Evolutionary conservation across 2,329 filamentous ascomycete species (phyloP).

Genomic region (Polychaeton citri): DNA sequence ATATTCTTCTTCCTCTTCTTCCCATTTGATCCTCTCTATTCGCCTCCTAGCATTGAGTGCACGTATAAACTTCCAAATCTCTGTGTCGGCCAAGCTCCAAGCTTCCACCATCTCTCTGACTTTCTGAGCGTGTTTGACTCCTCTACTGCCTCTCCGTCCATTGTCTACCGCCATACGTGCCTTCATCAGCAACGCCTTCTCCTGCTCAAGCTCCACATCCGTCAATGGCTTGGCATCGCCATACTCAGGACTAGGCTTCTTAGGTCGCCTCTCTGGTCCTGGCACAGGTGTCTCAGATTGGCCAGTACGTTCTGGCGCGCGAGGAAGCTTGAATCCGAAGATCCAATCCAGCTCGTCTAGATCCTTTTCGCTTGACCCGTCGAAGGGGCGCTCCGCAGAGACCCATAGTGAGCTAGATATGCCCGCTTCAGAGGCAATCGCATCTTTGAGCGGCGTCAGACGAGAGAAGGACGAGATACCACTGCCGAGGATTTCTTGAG

Average conservation of each 20-base stretch:
- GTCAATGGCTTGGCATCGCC: conserved; percentile 34
- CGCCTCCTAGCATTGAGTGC: conserved; percentile 51
- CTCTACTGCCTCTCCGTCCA: conserved; percentile 9
- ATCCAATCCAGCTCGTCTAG: conserved; percentile 64
- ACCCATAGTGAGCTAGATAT: conserved; percentile 64
- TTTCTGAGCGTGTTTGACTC: conserved; percentile 17
- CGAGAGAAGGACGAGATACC: conserved; percentile 51
- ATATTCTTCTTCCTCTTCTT: conserved; percentile 54
- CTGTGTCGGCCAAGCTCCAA: conserved; percentile 54
- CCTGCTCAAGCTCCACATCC: conserved; percentile 40
- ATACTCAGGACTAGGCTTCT: conserved; percentile 32
- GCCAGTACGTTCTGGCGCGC: conserved; percentile 37
- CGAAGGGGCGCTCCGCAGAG: conserved; percentile 49
- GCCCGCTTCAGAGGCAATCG: conserved; percentile 56
- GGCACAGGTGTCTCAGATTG: conserved; percentile 46
- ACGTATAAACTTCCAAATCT: conserved; percentile 62
- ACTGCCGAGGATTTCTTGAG: conserved; percentile 52
- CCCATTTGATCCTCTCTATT: conserved; percentile 55
- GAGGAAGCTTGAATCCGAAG: conserved; percentile 72
- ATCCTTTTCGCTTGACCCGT: conserved; percentile 25
- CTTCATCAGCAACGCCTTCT: conserved; percentile 38
- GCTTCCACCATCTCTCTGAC: conserved; percentile 34
- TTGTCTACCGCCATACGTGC: conserved; percentile 17
- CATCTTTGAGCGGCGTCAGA: conserved; percentile 65
- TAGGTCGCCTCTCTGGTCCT: conserved; percentile 41